phyloP scores from a whole-genome alignment of 2,329 filamentous ascomycete genomes.

The Byssothecium circinans region DNA sequence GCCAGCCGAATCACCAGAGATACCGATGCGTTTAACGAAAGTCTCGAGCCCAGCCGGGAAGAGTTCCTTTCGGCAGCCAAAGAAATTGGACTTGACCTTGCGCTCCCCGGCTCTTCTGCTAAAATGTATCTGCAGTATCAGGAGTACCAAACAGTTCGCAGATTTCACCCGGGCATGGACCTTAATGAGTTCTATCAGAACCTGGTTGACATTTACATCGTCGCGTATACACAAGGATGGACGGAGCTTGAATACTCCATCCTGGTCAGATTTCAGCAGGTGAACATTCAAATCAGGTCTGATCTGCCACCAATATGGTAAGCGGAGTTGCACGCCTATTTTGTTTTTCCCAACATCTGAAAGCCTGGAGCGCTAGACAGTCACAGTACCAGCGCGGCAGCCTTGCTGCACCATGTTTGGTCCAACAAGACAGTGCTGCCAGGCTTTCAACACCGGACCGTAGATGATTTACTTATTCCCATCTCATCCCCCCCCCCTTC shows the following conservation, averaged over 20 bases:
- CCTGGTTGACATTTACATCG: conserved; percentile 18
- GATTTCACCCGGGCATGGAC: neutral
- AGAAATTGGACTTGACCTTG: neutral
- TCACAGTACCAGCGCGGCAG: too few relatives aligned
- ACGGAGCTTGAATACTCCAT: conserved; percentile 9
- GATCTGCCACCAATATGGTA: conserved; percentile 2
- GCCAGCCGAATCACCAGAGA: neutral
- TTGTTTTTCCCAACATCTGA: too few relatives aligned
- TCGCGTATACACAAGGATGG: conserved; percentile 4
- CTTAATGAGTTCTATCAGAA: conserved; percentile 18
- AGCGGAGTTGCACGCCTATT: too few relatives aligned
- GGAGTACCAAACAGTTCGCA: neutral
- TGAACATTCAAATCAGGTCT: conserved; percentile 6
- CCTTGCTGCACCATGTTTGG: too few relatives aligned
- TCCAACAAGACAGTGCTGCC: too few relatives aligned
- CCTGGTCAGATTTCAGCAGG: conserved; percentile 17
- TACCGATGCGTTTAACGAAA: neutral
- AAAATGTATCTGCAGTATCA: conserved; percentile 5
- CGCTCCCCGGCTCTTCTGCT: neutral
- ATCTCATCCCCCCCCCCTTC: too few relatives aligned
- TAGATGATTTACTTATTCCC: too few relatives aligned
- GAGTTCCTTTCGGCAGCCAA: conserved; percentile 1
- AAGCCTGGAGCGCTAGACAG: too few relatives aligned
- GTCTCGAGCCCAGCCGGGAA: conserved; percentile 5
- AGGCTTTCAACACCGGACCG: too few relatives aligned